These are phyloP conservation scores for Serendipita indica DNA, from an alignment of 768 basidiomycete species.

Conservation along the genomic window DNA sequence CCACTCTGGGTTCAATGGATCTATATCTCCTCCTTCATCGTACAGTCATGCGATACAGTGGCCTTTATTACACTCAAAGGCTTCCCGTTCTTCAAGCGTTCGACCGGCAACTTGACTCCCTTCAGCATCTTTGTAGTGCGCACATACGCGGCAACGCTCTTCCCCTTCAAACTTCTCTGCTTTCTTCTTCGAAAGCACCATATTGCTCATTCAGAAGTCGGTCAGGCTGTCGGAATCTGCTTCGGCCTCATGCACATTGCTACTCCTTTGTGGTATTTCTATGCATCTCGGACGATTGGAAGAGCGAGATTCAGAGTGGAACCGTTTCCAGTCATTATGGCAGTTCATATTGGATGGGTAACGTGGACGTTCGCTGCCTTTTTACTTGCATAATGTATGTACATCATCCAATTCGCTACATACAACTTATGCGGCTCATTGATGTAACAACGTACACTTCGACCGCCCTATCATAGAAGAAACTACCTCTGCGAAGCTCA, in stretches of 20 bases:
- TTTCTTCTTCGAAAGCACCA: background rate
- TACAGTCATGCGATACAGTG: background rate
- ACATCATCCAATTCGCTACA: too few species aligned
- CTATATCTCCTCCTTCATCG: background rate
- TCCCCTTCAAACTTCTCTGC: slow-evolving; percentile 1
- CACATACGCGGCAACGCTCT: background rate
- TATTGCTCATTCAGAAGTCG: background rate
- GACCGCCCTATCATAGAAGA: too few species aligned
- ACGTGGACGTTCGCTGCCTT: background rate
- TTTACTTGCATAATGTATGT: background rate
- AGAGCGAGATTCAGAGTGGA: slow-evolving; percentile 6
- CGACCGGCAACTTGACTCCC: background rate
- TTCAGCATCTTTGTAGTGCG: background rate
- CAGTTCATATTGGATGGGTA: background rate
- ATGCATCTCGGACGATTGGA: background rate
- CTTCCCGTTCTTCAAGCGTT: background rate
- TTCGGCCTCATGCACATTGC: background rate
- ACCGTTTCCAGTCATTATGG: background rate
- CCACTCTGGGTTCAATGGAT: background rate
- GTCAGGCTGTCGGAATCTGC: background rate
- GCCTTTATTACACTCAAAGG: background rate
- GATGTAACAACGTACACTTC: too few species aligned
- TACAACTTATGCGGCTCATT: too few species aligned
- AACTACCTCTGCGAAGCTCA: too few species aligned
- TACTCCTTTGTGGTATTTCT: background rate